Evolutionary conservation across 257 asterid genomes (phyloP).

Genomic region (Nicotiana knightiana): DNA sequence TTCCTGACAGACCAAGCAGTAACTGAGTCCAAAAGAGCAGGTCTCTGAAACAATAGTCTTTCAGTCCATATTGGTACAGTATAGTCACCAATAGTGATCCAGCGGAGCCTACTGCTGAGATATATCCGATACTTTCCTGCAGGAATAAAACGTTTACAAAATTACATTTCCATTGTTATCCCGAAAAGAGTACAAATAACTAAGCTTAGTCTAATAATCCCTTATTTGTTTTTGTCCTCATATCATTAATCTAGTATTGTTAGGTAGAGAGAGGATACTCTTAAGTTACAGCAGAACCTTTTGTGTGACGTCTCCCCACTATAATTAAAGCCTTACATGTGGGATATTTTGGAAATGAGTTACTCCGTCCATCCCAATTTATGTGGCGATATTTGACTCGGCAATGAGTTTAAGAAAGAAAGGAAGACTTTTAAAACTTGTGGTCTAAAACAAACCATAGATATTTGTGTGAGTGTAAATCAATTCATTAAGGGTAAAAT

Average conservation of each 20-base stretch:
- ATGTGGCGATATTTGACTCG: too few relatives aligned
- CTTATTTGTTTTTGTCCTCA: not conserved
- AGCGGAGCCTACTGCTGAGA: conserved; percentile 72
- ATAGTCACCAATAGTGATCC: conserved; percentile 75
- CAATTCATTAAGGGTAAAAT: too few relatives aligned
- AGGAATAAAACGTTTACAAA: not conserved
- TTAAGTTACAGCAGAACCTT: not conserved
- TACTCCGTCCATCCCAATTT: too few relatives aligned
- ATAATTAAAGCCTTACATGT: not conserved
- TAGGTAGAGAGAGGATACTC: not conserved
- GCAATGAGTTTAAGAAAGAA: too few relatives aligned
- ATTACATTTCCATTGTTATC: not conserved
- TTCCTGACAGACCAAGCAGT: conserved; percentile 66
- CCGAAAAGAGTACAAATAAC: not conserved
- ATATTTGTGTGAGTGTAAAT: too few relatives aligned
- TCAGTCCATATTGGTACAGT: conserved; percentile 63
- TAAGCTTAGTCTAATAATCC: not conserved
- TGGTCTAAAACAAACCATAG: too few relatives aligned
- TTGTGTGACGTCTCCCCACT: not conserved
- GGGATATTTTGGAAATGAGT: not conserved
- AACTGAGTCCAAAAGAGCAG: conserved; percentile 79
- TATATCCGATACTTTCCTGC: conserved; percentile 79
- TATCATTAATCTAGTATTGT: not conserved
- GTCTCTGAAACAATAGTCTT: conserved; percentile 63
- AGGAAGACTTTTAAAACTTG: too few relatives aligned